Percentiles rank a stretch among this genome's conserved stretches.
Conservation (phyloP, 257 asterid genomes). For the Solanum tarapatanum region DNA sequence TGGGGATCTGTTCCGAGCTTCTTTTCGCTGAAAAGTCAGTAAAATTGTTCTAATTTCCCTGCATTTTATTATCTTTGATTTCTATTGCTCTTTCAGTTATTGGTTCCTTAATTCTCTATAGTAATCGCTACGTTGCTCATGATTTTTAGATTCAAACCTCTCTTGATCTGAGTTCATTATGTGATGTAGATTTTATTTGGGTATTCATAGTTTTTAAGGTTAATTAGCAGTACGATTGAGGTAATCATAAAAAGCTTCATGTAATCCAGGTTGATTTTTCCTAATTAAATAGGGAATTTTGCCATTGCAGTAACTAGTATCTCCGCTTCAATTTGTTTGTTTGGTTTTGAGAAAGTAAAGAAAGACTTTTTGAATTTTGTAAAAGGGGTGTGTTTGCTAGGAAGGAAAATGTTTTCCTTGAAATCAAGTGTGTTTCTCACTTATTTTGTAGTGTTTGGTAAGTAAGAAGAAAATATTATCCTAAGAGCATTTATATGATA, state of each 20-base stretch:
- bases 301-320: background rate
- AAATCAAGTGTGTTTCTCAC: background rate
- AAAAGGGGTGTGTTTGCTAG: background rate
- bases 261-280: background rate
- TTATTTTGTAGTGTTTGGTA: background rate
- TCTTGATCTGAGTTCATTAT: background rate
- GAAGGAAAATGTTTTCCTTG: background rate
- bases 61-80: background rate
- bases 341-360: background rate
- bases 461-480: too few relatives aligned
- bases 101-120: background rate
- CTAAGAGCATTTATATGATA: background rate
- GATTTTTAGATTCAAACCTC: background rate
- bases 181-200: background rate
- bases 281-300: background rate
- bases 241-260: background rate
- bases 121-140: background rate
- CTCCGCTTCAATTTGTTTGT: background rate
- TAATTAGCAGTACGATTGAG: background rate
- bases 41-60: background rate
- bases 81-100: background rate
- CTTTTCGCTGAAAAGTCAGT: conserved; percentile 38
- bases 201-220: background rate
- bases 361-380: background rate
- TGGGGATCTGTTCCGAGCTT: conserved; percentile 11